Conservation (phyloP, 2,329 filamentous ascomycete species). For the Fusarium robinianum region DNA sequence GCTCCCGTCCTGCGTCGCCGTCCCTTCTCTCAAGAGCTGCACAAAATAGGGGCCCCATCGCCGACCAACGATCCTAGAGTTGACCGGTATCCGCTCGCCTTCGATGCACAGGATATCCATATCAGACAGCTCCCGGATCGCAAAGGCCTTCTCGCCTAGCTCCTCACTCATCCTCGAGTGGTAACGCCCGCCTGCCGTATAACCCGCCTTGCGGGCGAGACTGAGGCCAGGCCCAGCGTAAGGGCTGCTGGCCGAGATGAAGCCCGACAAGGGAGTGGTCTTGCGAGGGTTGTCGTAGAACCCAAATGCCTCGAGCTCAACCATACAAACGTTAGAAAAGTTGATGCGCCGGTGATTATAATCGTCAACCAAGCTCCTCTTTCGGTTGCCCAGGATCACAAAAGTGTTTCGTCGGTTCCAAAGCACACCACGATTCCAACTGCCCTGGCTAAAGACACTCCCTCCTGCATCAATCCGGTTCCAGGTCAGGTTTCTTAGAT, state of each 20-base stretch:
- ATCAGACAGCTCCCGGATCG: slow-evolving; percentile 83
- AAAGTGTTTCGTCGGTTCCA: slow-evolving; percentile 96
- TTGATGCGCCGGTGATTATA: slow-evolving; percentile 98
- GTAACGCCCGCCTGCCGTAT: slow-evolving; percentile 74
- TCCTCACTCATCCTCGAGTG: slow-evolving; percentile 81
- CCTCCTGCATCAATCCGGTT: slow-evolving; percentile 93
- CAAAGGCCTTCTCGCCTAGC: slow-evolving; percentile 78
- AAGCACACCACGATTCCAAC: slow-evolving; percentile 93
- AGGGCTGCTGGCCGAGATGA: slow-evolving; percentile 79
- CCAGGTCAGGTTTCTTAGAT: slow-evolving; percentile 88
- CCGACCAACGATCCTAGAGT: slow-evolving; percentile 83
- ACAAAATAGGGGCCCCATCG: slow-evolving; percentile 98
- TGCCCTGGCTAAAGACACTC: slow-evolving; percentile 92
- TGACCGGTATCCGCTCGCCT: slow-evolving; percentile 90
- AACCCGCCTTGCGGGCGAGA: slow-evolving; percentile 62
- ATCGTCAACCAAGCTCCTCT: slow-evolving; percentile 91
- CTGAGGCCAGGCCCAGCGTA: slow-evolving; percentile 62
- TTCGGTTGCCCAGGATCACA: slow-evolving; percentile 91
- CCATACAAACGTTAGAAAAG: slow-evolving; percentile 94
- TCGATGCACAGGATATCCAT: slow-evolving; percentile 96
- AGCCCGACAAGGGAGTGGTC: slow-evolving; percentile 76
- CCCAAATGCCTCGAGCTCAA: slow-evolving; percentile 95
- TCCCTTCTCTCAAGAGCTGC: slow-evolving; percentile 82
- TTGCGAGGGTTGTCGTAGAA: slow-evolving; percentile 94
- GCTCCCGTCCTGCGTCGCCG: slow-evolving; percentile 70